These are phyloP conservation scores for Phytophthora multivora DNA, from an alignment of 352 stramenopile species.

Conservation along the genomic window DNA sequence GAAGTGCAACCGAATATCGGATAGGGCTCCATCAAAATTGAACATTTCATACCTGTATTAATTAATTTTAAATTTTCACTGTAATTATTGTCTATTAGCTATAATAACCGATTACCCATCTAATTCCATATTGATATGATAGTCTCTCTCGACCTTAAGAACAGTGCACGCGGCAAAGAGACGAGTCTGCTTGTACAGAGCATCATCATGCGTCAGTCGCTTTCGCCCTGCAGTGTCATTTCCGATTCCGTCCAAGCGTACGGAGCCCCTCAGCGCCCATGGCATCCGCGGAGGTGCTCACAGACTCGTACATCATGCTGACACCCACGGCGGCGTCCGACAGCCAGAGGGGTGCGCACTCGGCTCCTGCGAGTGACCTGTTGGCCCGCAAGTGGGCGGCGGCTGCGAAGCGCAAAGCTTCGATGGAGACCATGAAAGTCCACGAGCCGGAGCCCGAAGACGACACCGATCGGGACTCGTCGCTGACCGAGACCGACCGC, in stretches of 20 bases:
- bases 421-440: conserved; percentile 32
- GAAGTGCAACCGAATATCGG: conserved; percentile 16
- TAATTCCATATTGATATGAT: neutral
- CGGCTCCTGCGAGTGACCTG: conserved; percentile 40
- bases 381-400: conserved; percentile 52
- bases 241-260: conserved; percentile 10
- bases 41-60: neutral
- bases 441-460: conserved; percentile 31
- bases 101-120: neutral
- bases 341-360: conserved; percentile 18
- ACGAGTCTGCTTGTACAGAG: neutral
- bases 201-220: conserved; percentile 14
- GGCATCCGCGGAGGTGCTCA: conserved; percentile 21
- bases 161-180: neutral
- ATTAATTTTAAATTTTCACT: neutral
- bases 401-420: conserved; percentile 41
- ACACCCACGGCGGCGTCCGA: conserved; percentile 43
- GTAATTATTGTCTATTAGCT: neutral
- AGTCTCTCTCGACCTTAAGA: neutral
- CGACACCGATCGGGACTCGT: conserved; percentile 29
- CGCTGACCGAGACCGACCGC: conserved; percentile 45
- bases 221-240: conserved; percentile 19
- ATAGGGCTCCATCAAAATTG: neutral
- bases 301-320: conserved; percentile 58
- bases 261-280: conserved; percentile 12